A percentile compares a stretch with the other conserved stretches of the same genome.
Conservation (phyloP, 345 rosid species). For the Syzygium oleosum region DNA sequence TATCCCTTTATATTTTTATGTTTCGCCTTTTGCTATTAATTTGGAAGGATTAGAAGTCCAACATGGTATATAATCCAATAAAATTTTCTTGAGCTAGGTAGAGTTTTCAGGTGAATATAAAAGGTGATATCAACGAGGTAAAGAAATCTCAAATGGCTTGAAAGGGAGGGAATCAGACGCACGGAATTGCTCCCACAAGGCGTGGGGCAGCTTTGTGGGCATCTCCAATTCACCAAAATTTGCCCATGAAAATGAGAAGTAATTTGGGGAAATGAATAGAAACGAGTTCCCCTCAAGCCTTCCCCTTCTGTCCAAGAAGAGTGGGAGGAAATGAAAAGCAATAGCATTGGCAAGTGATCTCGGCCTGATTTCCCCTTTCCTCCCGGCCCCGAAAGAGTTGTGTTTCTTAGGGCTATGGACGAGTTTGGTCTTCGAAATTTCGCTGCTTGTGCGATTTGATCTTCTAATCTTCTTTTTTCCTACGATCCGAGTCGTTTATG, state of each 20-base stretch:
- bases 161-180: neutral
- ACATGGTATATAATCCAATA: neutral
- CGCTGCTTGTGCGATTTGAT: neutral
- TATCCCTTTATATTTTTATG: neutral
- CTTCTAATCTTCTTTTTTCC: neutral
- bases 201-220: neutral
- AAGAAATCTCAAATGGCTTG: neutral
- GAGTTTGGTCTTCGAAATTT: neutral
- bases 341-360: neutral
- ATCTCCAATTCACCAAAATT: neutral
- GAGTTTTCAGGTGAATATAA: neutral
- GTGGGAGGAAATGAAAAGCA: neutral
- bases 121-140: neutral
- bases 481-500: neutral
- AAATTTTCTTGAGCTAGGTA: neutral
- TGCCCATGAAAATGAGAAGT: neutral
- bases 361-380: neutral
- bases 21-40: neutral
- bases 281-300: neutral
- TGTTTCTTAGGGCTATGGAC: neutral
- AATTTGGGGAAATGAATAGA: neutral
- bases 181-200: neutral
- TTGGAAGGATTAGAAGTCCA: neutral
- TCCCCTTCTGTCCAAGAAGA: neutral
- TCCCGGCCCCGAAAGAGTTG: neutral